Evolutionary conservation across 495 filamentous ascomycete species (phyloP).

Genomic region (Penicillium longicatenatum): DNA sequence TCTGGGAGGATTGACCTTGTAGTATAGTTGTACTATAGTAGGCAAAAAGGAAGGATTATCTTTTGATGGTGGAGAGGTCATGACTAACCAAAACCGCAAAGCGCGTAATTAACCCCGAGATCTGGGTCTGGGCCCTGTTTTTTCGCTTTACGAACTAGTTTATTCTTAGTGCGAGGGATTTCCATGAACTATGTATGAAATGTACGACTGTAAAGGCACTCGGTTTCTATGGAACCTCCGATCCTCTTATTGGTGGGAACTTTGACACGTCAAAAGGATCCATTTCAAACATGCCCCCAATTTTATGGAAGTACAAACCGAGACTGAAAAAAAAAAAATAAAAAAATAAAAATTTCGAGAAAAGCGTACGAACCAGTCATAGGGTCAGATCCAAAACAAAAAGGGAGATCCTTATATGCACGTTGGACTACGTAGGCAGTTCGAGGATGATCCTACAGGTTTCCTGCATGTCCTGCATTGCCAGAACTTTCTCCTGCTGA

Average conservation of each 20-base stretch:
- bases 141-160: not conserved
- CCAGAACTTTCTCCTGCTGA: slow-evolving; percentile 4
- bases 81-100: slow-evolving; percentile 18
- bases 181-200: not conserved
- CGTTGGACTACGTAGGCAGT: not conserved
- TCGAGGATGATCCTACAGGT: slow-evolving; percentile 3
- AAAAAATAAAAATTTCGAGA: not conserved
- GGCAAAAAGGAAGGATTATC: not conserved
- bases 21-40: not conserved
- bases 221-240: not conserved
- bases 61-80: not conserved
- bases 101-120: not conserved
- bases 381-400: not conserved
- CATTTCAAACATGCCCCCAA: too few species aligned
- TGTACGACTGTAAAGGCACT: not conserved
- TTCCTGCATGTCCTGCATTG: slow-evolving; percentile 10
- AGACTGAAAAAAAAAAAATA: not conserved
- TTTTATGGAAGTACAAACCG: too few species aligned
- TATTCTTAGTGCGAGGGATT: not conserved
- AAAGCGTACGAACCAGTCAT: not conserved
- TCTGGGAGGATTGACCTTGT: not conserved
- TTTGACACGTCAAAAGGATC: too few species aligned
- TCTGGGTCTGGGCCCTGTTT: not conserved
- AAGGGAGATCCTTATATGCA: not conserved
- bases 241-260: too few species aligned